These are phyloP conservation scores for Durusdinium trenchii DNA, from an alignment of 73 alveolate species.

Conservation along the genomic window DNA sequence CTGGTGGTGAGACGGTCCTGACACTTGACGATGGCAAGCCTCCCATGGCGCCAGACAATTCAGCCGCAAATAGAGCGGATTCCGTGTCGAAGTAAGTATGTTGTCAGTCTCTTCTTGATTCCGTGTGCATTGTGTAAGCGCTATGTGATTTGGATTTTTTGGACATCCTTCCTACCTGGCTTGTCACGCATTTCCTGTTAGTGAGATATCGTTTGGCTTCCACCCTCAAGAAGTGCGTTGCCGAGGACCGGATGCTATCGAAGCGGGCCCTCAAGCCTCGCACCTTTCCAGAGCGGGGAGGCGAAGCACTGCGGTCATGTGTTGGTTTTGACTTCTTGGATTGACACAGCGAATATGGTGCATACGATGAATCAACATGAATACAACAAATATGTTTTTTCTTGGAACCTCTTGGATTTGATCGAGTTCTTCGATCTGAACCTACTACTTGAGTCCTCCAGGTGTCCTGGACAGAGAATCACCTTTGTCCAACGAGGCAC, in stretches of 20 bases:
- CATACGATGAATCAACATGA: too few species aligned
- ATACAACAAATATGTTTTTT: too few species aligned
- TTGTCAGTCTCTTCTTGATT: not conserved
- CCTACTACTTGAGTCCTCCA: too few species aligned
- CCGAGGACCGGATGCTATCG: conserved; percentile 85
- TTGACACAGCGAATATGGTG: too few species aligned
- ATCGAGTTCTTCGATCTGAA: too few species aligned
- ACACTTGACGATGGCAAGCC: conserved; percentile 67
- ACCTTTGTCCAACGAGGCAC: conserved; percentile 42
- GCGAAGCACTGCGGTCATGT: not conserved
- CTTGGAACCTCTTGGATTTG: too few species aligned
- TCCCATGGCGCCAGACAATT: conserved; percentile 81
- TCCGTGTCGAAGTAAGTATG: not conserved
- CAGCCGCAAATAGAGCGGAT: not conserved
- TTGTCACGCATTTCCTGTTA: not conserved
- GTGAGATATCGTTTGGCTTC: not conserved
- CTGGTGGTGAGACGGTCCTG: conserved; percentile 46
- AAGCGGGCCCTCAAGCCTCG: conserved; percentile 5
- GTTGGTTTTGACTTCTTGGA: not conserved
- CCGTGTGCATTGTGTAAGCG: not conserved
- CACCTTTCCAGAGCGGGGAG: conserved; percentile 62
- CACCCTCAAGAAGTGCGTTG: not conserved
- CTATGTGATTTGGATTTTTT: not conserved
- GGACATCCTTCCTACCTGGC: not conserved
- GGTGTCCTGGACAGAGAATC: not conserved